These are phyloP conservation scores for Mangifera indica DNA, from an alignment of 345 rosid genomes.

Conservation along the genomic window DNA sequence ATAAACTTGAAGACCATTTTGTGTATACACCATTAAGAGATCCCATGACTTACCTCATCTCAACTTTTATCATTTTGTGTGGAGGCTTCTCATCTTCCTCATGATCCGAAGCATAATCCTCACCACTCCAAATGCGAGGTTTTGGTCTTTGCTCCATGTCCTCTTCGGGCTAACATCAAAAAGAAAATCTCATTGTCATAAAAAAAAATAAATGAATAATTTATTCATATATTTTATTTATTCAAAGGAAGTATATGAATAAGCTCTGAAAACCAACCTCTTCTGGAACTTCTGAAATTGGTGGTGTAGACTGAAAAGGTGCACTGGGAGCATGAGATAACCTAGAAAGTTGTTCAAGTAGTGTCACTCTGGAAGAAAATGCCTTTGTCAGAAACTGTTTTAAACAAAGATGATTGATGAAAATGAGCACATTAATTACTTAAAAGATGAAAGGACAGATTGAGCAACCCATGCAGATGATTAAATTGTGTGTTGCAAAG, in stretches of 20 bases:
- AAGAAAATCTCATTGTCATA: slow-evolving; percentile 9
- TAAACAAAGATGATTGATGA: slow-evolving; percentile 14
- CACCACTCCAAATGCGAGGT: slow-evolving; percentile 87
- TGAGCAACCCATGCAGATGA: background rate
- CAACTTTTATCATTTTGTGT: slow-evolving; percentile 42
- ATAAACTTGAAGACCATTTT: background rate
- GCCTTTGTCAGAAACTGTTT: background rate
- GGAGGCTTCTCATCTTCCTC: slow-evolving; percentile 65
- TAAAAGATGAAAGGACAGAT: background rate
- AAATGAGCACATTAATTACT: background rate
- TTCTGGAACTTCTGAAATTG: slow-evolving; percentile 53
- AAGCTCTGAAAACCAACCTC: slow-evolving; percentile 44
- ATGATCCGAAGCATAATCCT: slow-evolving; percentile 68
- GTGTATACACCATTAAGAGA: background rate
- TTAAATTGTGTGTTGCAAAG: background rate
- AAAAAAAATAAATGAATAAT: background rate
- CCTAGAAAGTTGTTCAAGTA: slow-evolving; percentile 56
- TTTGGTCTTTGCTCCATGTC: slow-evolving; percentile 63
- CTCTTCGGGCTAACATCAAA: slow-evolving; percentile 52
- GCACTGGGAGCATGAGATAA: slow-evolving; percentile 63
- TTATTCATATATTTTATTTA: too few species aligned
- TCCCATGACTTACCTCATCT: slow-evolving; percentile 37
- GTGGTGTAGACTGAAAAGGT: slow-evolving; percentile 61
- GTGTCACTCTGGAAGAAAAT: slow-evolving; percentile 35
- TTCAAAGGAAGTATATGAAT: background rate